Conservation (phyloP, 768 basidiomycete species). For the Lenzites betulinus region DNA sequence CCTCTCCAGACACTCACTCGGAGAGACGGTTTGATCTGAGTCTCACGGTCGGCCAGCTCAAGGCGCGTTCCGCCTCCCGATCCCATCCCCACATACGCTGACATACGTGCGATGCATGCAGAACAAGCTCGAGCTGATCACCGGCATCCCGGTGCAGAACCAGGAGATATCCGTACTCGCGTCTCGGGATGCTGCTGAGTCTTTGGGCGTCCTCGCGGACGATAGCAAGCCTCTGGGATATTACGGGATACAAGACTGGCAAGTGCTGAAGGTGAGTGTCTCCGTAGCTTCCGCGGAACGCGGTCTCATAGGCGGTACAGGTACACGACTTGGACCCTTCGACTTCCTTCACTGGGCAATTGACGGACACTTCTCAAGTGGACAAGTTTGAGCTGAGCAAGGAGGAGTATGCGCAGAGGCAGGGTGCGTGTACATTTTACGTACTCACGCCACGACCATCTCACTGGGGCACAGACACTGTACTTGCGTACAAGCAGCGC, state of each 20-base stretch:
- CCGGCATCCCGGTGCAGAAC: conserved; percentile 79
- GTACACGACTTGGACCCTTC: conserved; percentile 78
- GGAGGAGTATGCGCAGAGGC: conserved; percentile 77
- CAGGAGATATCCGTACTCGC: conserved; percentile 69
- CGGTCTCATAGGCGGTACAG: conserved; percentile 38
- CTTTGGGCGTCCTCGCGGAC: conserved; percentile 61
- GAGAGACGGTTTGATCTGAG: conserved; percentile 84
- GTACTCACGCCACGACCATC: neutral
- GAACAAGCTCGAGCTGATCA: conserved; percentile 81
- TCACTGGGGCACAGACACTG: conserved; percentile 61
- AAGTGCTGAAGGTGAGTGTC: conserved; percentile 73
- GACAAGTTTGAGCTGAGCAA: conserved; percentile 91
- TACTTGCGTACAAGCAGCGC: conserved; percentile 84
- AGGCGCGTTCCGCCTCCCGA: conserved; percentile 49
- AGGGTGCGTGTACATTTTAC: conserved; percentile 50
- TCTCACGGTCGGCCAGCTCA: conserved; percentile 75
- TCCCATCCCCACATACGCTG: neutral
- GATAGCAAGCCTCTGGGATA: conserved; percentile 68
- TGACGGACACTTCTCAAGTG: conserved; percentile 81
- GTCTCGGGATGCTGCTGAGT: conserved; percentile 51
- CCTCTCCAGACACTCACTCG: conserved; percentile 86
- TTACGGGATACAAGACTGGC: conserved; percentile 75
- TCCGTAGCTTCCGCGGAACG: neutral
- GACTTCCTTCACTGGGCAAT: conserved; percentile 75
- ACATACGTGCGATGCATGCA: neutral